Evolutionary conservation across 257 asterid species (phyloP).

Genomic region (Parsonsia alboflavescens): DNA sequence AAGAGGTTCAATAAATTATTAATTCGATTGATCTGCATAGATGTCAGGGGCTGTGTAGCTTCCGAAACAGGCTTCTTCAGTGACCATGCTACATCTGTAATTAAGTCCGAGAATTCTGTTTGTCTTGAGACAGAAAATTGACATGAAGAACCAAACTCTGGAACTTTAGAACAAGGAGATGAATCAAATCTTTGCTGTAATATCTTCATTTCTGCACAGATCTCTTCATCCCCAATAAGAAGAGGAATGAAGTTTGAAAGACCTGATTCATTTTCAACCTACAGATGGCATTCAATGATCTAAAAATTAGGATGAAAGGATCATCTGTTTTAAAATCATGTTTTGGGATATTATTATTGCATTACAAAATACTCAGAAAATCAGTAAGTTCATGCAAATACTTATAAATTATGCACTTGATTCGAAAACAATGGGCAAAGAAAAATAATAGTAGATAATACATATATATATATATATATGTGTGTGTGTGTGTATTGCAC

Average conservation of each 20-base stretch:
- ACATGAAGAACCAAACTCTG: conserved; percentile 32
- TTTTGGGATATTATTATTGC: not conserved
- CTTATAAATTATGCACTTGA: not conserved
- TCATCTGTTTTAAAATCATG: not conserved
- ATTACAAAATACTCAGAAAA: too few relatives aligned
- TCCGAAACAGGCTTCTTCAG: conserved; percentile 49
- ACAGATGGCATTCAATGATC: conserved; percentile 16
- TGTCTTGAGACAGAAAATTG: conserved; percentile 40
- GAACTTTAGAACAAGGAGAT: conserved; percentile 26
- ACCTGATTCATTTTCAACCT: conserved; percentile 96
- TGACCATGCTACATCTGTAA: conserved; percentile 77
- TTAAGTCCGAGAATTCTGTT: conserved; percentile 43
- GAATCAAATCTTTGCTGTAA: conserved; percentile 43
- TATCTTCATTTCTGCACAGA: conserved; percentile 66
- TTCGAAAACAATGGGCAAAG: not conserved
- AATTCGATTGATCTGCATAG: conserved; percentile 48
- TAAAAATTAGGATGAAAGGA: conserved; percentile 1
- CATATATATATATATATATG: too few relatives aligned
- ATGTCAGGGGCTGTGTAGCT: conserved; percentile 28
- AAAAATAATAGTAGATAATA: too few relatives aligned
- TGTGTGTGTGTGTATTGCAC: too few relatives aligned
- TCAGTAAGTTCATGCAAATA: not conserved
- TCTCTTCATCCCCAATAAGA: conserved; percentile 68
- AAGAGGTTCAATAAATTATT: conserved; percentile 46
- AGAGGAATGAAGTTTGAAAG: conserved; percentile 90